Evolutionary conservation across 2,329 filamentous ascomycete species (phyloP).

Genomic region (Curvularia lunata): DNA sequence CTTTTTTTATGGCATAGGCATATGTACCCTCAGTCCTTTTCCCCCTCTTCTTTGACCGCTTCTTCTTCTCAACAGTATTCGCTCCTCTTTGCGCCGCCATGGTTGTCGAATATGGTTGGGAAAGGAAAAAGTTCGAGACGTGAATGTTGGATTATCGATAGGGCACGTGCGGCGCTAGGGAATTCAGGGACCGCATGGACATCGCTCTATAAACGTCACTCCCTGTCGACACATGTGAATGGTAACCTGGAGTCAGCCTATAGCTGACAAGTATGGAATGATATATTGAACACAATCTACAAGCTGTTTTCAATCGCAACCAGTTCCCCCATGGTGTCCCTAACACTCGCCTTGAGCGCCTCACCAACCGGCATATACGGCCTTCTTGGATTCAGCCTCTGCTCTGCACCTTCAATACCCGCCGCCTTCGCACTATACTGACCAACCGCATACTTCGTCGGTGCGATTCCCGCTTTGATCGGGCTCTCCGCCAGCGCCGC

Average conservation of each 20-base stretch:
- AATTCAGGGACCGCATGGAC: slow-evolving; percentile 6
- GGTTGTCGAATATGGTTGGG: slow-evolving; percentile 9
- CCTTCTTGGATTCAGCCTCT: slow-evolving; percentile 35
- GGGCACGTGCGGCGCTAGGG: slow-evolving; percentile 16
- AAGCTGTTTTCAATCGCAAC: slow-evolving; percentile 34
- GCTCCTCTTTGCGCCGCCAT: slow-evolving; percentile 34
- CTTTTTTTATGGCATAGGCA: too few relatives aligned
- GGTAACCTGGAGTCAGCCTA: neutral
- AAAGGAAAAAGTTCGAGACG: slow-evolving; percentile 27
- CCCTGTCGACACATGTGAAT: neutral
- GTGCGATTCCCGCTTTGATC: slow-evolving; percentile 70
- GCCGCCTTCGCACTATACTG: slow-evolving; percentile 67
- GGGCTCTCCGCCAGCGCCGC: slow-evolving; percentile 70
- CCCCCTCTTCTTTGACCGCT: slow-evolving; percentile 39
- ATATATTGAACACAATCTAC: neutral
- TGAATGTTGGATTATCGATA: slow-evolving; percentile 34
- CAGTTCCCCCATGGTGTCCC: slow-evolving; percentile 32
- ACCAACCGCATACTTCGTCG: slow-evolving; percentile 71
- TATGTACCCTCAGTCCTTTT: slow-evolving; percentile 39
- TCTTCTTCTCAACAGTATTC: slow-evolving; percentile 31
- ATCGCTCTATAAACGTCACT: neutral
- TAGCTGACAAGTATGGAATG: neutral
- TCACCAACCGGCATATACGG: slow-evolving; percentile 40
- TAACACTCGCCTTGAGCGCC: slow-evolving; percentile 32
- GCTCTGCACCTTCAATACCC: slow-evolving; percentile 50